Base-by-base conservation (phyloP, 331 rosid genomes). In the Quercus lobata region DNA sequence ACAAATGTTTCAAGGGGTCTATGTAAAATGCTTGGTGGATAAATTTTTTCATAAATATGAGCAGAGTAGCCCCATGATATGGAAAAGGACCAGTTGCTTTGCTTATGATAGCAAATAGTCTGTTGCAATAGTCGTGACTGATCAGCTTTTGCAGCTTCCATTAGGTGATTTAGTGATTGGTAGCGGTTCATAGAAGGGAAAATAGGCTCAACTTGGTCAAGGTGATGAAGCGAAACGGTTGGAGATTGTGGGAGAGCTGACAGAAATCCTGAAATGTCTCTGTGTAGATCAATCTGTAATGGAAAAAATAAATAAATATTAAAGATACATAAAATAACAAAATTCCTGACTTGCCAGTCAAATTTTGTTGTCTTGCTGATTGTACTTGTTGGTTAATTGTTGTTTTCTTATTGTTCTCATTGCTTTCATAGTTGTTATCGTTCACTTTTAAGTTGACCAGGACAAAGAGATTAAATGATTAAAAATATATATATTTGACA, bases 1-100 rank as follows among this genome's bases (percentile, higher is more conserved):
- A 8, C n/a, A 32, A 78, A 78, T 15, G 82, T 78, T 29, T 71
- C 62, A 4, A 78, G 9, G 3, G 82, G 77, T 35, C 76, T 71
- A 27, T 52, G 68, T 10, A 78, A 57, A 44, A 78, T 22, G 71
- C 77, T 57, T 2, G 71, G 71, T 4, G 82, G 82, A 32, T 57
- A 78, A 5, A 71, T 19, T 4, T 57, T 78, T 21, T 71, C 82
- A 15, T 78, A 78, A 16, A 78, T 78, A 18, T 78, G 71, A 11
- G 54, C 29, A 57, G 72, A 71, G 71, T 78, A 78, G 19, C 82
- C 82, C 82, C 82, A 78, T 29, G 82, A 71, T 27, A 78, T n/a
- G 21, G 77, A 78, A 4, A 78, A 44, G 1, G 30, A 70, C 82
- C 82, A 78, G 15, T 44, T 41, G 63, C 55, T 71, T 3, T 68